Evolutionary conservation across 768 basidiomycete genomes (phyloP).

Genomic region (Tricholoma sp.): DNA sequence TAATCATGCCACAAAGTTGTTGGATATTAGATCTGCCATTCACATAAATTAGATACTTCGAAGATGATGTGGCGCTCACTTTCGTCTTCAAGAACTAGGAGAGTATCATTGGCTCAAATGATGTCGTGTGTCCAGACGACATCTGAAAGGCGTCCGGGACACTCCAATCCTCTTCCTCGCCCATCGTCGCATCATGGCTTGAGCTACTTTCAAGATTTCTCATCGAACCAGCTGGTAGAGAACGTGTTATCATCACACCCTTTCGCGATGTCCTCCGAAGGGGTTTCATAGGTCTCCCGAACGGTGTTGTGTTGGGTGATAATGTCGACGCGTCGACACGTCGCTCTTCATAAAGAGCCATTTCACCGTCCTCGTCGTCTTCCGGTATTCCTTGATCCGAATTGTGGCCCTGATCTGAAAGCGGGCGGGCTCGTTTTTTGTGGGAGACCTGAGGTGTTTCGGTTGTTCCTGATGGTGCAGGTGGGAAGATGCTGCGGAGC

Average conservation of each 20-base stretch:
- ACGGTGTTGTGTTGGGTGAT: constrained; percentile 2
- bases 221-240: constrained; percentile 29
- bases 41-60: not conserved
- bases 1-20: too few relatives aligned
- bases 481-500: constrained; percentile 40
- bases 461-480: constrained; percentile 4
- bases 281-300: constrained; percentile 33
- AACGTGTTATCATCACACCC: constrained; percentile 29
- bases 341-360: constrained; percentile 6
- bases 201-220: not conserved
- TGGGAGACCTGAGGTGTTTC: constrained; percentile 12
- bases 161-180: constrained; percentile 43
- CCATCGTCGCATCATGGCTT: constrained; percentile 6
- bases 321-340: constrained; percentile 10
- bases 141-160: not conserved
- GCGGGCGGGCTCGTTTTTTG: constrained; percentile 35
- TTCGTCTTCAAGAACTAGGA: not conserved
- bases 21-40: too few relatives aligned
- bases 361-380: constrained; percentile 13
- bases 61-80: not conserved
- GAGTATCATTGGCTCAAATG: constrained; percentile 9
- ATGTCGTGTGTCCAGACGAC: not conserved
- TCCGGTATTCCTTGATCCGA: constrained; percentile 22
- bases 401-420: constrained; percentile 21
- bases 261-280: constrained; percentile 29